These are phyloP conservation scores for Xylaria flabelliformis DNA, from an alignment of 495 filamentous ascomycete species.

Conservation along the genomic window DNA sequence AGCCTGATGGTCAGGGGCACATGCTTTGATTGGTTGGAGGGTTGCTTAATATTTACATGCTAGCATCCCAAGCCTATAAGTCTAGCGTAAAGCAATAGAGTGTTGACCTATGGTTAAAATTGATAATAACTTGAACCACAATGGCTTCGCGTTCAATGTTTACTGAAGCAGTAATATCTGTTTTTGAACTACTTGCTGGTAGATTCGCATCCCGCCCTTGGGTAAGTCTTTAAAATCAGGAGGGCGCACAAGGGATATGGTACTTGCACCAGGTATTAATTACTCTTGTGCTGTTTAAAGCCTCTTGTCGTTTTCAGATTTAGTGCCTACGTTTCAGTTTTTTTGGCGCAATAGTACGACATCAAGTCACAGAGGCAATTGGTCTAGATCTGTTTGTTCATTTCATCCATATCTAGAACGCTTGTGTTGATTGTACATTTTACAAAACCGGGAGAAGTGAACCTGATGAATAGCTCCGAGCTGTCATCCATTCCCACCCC, in stretches of 20 bases:
- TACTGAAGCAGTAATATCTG: background rate
- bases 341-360: background rate
- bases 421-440: slow-evolving; percentile 36
- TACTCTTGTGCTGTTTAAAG: background rate
- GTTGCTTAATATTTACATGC: background rate
- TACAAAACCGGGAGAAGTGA: slow-evolving; percentile 6
- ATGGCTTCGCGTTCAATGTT: background rate
- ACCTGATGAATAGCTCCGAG: background rate
- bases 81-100: slow-evolving; percentile 1
- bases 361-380: background rate
- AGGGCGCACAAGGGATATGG: too few species aligned
- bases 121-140: background rate
- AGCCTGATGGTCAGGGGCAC: background rate
- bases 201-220: background rate
- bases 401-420: slow-evolving; percentile 10
- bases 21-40: background rate
- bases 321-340: background rate
- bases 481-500: background rate
- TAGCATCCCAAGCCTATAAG: background rate
- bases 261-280: too few species aligned
- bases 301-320: background rate
- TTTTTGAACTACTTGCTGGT: background rate
- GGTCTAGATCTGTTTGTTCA: background rate
- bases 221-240: too few species aligned
- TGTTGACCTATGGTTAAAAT: background rate